A percentile compares a stretch with the other conserved stretches of the same genome.
Conservation (phyloP, 306 rosid species). For the Ormosia semicastrata region DNA sequence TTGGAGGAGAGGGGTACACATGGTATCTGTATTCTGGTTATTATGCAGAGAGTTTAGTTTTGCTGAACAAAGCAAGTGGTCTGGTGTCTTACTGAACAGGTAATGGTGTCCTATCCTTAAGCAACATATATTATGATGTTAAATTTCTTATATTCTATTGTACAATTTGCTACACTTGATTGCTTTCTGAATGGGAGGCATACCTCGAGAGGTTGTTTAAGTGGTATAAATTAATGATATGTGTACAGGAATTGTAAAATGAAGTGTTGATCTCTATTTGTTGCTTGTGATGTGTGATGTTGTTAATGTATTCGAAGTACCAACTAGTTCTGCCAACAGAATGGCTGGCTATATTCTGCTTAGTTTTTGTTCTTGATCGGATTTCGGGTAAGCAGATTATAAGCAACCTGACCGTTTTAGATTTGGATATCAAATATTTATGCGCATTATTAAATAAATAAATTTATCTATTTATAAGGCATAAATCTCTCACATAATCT, state of each 20-base stretch:
- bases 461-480: no score
- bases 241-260: not conserved
- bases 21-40: slow-evolving; percentile 12
- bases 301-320: not conserved
- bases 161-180: not conserved
- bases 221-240: not conserved
- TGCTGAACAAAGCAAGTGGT: slow-evolving; percentile 10
- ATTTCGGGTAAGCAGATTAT: no score
- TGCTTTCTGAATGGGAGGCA: not conserved
- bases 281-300: not conserved
- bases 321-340: not conserved
- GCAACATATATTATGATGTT: not conserved
- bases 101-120: not conserved
- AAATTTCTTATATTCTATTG: not conserved
- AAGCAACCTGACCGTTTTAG: no score
- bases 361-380: not conserved
- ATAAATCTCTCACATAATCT: no score
- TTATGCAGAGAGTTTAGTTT: slow-evolving; percentile 36
- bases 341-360: not conserved
- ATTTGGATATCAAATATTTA: no score
- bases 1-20: slow-evolving; percentile 16
- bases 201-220: not conserved
- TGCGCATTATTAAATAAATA: no score
- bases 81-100: slow-evolving; percentile 27
- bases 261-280: not conserved